Percentiles rank a stretch among this genome's conserved stretches.
phyloP scores from a whole-genome alignment of 2,329 filamentous ascomycete species.

The Coleophoma crateriformis region DNA sequence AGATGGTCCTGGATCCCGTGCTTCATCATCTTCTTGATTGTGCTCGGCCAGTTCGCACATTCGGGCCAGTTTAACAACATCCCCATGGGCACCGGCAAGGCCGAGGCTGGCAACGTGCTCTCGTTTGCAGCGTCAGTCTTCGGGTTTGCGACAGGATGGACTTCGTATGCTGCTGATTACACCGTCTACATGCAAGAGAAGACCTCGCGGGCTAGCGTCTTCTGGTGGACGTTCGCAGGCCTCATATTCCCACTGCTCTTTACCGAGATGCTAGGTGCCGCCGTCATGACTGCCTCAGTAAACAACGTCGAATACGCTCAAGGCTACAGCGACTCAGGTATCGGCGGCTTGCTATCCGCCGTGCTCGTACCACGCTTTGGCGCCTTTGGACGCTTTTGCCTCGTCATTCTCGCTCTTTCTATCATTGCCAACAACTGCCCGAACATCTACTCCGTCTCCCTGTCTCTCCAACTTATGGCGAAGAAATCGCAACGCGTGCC shows the following conservation, averaged over 20 bases:
- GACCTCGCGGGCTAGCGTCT: conserved; percentile 56
- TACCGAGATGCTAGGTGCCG: conserved; percentile 67
- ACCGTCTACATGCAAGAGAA: conserved; percentile 69
- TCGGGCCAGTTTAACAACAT: conserved; percentile 57
- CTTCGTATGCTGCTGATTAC: conserved; percentile 70
- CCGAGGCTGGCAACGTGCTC: conserved; percentile 56
- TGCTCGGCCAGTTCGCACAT: conserved; percentile 62
- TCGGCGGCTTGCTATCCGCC: conserved; percentile 62
- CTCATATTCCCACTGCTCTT: conserved; percentile 69
- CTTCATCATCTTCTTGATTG: conserved; percentile 67
- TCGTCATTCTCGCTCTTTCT: conserved; percentile 59
- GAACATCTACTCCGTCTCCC: conserved; percentile 65
- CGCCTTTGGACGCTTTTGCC: conserved; percentile 67
- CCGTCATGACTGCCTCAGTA: conserved; percentile 59
- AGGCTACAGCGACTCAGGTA: conserved; percentile 50
- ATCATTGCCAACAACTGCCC: conserved; percentile 68
- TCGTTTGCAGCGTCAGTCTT: conserved; percentile 63
- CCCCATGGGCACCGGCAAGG: conserved; percentile 51
- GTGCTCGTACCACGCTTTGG: conserved; percentile 60
- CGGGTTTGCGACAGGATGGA: conserved; percentile 69
- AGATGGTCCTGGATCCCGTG: conserved; percentile 70
- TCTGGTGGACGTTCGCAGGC: conserved; percentile 63
- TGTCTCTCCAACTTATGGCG: conserved; percentile 62
- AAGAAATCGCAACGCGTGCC: conserved; percentile 55
- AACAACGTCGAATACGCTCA: conserved; percentile 47